Evolutionary conservation across 1,284 basidiomycete species (phyloP).

Genomic region (Pyrrhoderma lamaoense): DNA sequence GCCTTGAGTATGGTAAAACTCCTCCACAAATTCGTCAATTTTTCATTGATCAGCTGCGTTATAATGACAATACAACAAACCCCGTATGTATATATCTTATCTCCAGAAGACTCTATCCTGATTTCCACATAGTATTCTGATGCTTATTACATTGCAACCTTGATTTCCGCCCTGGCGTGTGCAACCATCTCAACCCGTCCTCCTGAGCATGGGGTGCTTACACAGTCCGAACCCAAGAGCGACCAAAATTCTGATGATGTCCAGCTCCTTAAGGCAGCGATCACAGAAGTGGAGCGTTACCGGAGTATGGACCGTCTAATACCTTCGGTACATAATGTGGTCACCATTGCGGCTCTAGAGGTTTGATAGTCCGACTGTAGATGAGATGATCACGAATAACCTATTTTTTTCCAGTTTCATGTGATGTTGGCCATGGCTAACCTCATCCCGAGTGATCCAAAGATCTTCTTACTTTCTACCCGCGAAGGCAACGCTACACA

Average conservation of each 20-base stretch:
- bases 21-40: conserved; percentile 86
- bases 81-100: conserved; percentile 43
- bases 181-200: conserved; percentile 66
- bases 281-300: conserved; percentile 83
- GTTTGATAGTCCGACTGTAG: conserved; percentile 32
- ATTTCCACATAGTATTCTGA: conserved; percentile 68
- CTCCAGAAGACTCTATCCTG: conserved; percentile 1
- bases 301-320: conserved; percentile 93
- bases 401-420: conserved; percentile 53
- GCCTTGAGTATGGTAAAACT: conserved; percentile 81
- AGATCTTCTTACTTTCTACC: conserved; percentile 83
- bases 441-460: conserved; percentile 75
- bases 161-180: conserved; percentile 79
- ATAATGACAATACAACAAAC: conserved; percentile 94
- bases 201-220: conserved; percentile 71
- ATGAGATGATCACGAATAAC: conserved; percentile 5
- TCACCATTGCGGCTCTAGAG: conserved; percentile 86
- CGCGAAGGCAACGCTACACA: conserved; percentile 91
- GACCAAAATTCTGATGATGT: conserved; percentile 61
- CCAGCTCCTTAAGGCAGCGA: conserved; percentile 62
- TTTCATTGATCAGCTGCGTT: conserved; percentile 83
- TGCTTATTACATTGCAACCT: conserved; percentile 83
- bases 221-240: conserved; percentile 56
- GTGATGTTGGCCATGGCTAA: conserved; percentile 74
- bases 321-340: conserved; percentile 90